phyloP scores from a whole-genome alignment of 805 yeast species.

The Millerozyma miso region DNA sequence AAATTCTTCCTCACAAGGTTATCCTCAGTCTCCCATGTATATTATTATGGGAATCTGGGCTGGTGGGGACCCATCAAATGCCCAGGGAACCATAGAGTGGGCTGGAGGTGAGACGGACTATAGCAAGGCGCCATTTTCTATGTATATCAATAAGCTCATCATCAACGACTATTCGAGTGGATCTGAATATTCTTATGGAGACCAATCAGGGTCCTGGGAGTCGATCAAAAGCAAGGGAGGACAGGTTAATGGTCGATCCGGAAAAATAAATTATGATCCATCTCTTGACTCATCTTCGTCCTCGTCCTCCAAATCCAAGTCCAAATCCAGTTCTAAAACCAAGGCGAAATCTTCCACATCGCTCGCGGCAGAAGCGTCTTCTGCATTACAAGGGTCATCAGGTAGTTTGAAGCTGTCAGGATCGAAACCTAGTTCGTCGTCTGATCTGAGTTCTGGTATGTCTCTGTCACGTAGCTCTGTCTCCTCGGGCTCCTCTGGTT shows the following conservation, averaged over 20 bases:
- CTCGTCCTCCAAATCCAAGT: constrained; percentile 4
- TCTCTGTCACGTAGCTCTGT: no score
- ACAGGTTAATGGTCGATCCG: constrained; percentile 53
- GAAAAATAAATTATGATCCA: constrained; percentile 31
- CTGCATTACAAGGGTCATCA: background rate
- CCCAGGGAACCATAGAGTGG: constrained; percentile 71
- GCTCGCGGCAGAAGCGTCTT: constrained; percentile 3
- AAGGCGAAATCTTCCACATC: constrained; percentile 2
- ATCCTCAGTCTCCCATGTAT: constrained; percentile 84
- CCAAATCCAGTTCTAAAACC: constrained; percentile 3
- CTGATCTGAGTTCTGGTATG: background rate
- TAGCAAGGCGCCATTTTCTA: constrained; percentile 58
- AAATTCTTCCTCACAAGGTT: constrained; percentile 53
- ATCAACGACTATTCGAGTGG: constrained; percentile 69
- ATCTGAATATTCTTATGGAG: constrained; percentile 49
- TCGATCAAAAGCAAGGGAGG: constrained; percentile 60
- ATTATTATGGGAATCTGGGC: constrained; percentile 70
- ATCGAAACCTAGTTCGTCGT: background rate
- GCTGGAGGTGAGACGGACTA: constrained; percentile 73
- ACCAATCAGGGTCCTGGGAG: constrained; percentile 51
- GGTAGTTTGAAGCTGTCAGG: background rate
- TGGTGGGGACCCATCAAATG: constrained; percentile 66
- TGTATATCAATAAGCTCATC: constrained; percentile 52
- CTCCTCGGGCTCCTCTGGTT: background rate
- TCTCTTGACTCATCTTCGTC: constrained; percentile 22